Evolutionary conservation across 208 protist genomes (phyloP).

Genomic region (Trypanosoma lewisi): DNA sequence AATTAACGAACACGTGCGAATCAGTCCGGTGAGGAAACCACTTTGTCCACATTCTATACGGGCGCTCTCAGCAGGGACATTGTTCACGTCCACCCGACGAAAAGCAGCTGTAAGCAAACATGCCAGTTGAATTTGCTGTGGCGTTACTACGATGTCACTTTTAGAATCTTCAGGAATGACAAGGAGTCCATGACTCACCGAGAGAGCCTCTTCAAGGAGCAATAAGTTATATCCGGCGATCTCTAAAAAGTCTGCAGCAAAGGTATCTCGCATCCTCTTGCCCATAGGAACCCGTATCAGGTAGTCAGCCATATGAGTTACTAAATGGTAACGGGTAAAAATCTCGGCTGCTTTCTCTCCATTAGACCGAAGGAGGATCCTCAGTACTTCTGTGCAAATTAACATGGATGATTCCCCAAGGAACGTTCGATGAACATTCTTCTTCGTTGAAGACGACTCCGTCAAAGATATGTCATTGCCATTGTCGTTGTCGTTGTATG

Average conservation of each 20-base stretch:
- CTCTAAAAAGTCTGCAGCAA: conserved; percentile 26
- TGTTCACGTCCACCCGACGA: conserved; percentile 22
- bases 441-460: not conserved
- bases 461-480: not conserved
- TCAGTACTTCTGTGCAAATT: conserved; percentile 42
- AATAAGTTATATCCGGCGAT: conserved; percentile 28
- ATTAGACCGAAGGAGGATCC: conserved; percentile 32
- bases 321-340: conserved; percentile 28
- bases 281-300: conserved; percentile 33
- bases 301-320: conserved; percentile 35
- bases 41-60: conserved; percentile 10
- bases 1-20: conserved; percentile 10
- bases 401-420: conserved; percentile 53
- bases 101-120: conserved; percentile 29
- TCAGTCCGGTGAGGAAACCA: conserved; percentile 34
- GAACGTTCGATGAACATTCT: not conserved
- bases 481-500: conserved; percentile 2
- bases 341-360: conserved; percentile 18
- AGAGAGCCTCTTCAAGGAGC: conserved; percentile 33
- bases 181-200: conserved; percentile 13
- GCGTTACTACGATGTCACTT: conserved; percentile 2
- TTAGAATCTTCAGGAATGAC: not conserved
- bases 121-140: conserved; percentile 38
- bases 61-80: not conserved
- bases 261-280: conserved; percentile 35